Conservation (phyloP, 352 stramenopile genomes). For the Plasmopara muralis region DNA sequence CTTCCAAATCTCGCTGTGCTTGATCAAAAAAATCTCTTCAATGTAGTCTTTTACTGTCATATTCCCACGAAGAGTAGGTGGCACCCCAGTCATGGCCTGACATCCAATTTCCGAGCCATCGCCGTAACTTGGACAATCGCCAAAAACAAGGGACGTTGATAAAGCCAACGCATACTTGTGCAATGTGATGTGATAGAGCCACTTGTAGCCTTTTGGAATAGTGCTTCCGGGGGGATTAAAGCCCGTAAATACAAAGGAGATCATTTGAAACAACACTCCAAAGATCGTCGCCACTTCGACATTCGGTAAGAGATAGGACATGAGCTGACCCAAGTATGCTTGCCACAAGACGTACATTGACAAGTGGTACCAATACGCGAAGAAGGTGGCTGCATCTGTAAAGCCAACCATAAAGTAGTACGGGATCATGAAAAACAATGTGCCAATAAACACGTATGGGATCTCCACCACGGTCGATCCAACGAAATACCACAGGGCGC, state of each 20-base stretch:
- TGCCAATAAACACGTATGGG: slow-evolving; percentile 41
- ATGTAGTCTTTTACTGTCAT: slow-evolving; percentile 32
- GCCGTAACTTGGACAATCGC: slow-evolving; percentile 17
- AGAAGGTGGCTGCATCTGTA: slow-evolving; percentile 9
- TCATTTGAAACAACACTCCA: slow-evolving; percentile 14
- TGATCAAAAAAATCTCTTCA: slow-evolving; percentile 27
- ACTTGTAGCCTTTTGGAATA: slow-evolving; percentile 12
- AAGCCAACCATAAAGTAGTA: slow-evolving; percentile 22
- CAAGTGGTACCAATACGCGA: slow-evolving; percentile 14
- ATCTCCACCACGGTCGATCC: slow-evolving; percentile 16
- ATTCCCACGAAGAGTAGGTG: slow-evolving; percentile 21
- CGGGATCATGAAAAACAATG: slow-evolving; percentile 11
- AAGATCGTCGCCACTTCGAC: slow-evolving; percentile 45
- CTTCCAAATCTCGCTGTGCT: slow-evolving; percentile 24
- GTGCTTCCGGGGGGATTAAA: slow-evolving; percentile 15
- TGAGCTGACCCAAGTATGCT: slow-evolving; percentile 22
- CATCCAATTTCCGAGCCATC: slow-evolving; percentile 23
- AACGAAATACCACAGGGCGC: slow-evolving; percentile 22
- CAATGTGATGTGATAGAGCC: slow-evolving; percentile 17
- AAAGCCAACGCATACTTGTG: slow-evolving; percentile 16
- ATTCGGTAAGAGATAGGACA: slow-evolving; percentile 25
- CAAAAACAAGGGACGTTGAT: slow-evolving; percentile 7
- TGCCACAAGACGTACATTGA: slow-evolving; percentile 17
- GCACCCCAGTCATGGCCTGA: slow-evolving; percentile 20
- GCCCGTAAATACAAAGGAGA: slow-evolving; percentile 16